Evolutionary conservation across 306 rosid species (phyloP), one percentile per base, ranked within the genome.

Genomic region (Vigna reflexopilosa): DNA sequence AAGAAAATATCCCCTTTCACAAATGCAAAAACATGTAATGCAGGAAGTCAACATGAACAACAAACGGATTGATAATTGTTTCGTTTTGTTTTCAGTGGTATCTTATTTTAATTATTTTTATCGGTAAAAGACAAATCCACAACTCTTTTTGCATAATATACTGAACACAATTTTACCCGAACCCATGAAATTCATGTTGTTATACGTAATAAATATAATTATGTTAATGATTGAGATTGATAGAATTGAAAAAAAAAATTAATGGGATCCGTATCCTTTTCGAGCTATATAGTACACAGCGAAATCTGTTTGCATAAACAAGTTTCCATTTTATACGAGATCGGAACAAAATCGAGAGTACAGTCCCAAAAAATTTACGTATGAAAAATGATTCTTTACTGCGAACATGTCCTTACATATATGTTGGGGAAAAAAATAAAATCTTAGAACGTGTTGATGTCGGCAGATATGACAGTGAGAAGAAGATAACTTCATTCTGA

Each of bases 401-500:
- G 36, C 11, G 20, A 72, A 34, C 47, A 42, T 42, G 47, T 42
- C 47, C 47, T 42, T 42, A 9, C 47, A 42, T 2, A 42, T 42
- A 6, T 72, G 45, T 32, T 52, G 34, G 20, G 42, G 77, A 4
- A 9, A 40, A 20, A 15, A 22, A 9, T 4, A 8, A 72, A 40
- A 38, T 26, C 24, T 55, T 7, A 54, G 42, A 38, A 72, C 34
- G 16, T 14, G 7, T 65, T 30, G 16, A 2, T 81, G 80, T 81
- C 76, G 80, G 80, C 76, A 80, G 59, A 65, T 54, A 17, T 67
- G 79, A 80, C 32, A 66, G 26, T 47, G 42, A 77, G 55, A 42
- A 42, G 47, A 42, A 42, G 47, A 42, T 12, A 34, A 57, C 17
- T 66, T 65, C 34, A 56, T 56, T 73, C n/a, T 47, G 6, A 68